Base-by-base conservation (phyloP, 2,329 filamentous ascomycete genomes). In the Cladosporium velox region DNA sequence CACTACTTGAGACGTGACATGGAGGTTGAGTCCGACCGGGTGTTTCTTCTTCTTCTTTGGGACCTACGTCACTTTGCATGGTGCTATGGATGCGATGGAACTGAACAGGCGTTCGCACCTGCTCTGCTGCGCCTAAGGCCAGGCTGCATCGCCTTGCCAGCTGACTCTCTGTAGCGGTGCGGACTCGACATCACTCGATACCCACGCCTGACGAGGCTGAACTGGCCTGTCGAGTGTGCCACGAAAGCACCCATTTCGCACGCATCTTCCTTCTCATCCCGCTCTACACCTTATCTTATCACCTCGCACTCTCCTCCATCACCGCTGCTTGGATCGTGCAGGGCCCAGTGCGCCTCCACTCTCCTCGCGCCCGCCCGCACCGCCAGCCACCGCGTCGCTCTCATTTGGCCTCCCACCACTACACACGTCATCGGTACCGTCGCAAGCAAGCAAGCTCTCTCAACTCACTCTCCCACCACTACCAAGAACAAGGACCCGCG, bases 301-400 rank as follows among this genome's bases (percentile, higher is more conserved):
- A 18, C n/a, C 24, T 24, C 24, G 2, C 24, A 24, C 24, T 24
- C 8, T 32, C 54, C n/a, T 57, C 15, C 57, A 30, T 10, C 35
- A 47, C 14, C 15, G 49, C 51, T 32, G 51, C 24, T n/a, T 10
- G 12, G 51, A 54, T 54, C 51, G 15, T 15, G 28, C 24, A 30
- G 51, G 26, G 28, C 51, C 49, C 24, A 32, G 28, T 32, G 52
- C 52, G 41, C 38, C 58, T 41, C 26, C 28, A 11, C 35, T n/a
- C 38, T 41, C 28, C 34, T 49, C 28, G 21, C 24, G 38, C 38
- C 18, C 58, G 15, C 18, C 18, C 58, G 15, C 18, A 30, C 59
- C 59, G 18, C 59, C 59, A 62, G 59, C 59, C 59, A 62, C 59
- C 58, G 41, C 49, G 21, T 52, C 41, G 49, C 49, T 7, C 49